phyloP scores from a whole-genome alignment of 2,329 filamentous ascomycete species.

The Verticillium klebahnii region DNA sequence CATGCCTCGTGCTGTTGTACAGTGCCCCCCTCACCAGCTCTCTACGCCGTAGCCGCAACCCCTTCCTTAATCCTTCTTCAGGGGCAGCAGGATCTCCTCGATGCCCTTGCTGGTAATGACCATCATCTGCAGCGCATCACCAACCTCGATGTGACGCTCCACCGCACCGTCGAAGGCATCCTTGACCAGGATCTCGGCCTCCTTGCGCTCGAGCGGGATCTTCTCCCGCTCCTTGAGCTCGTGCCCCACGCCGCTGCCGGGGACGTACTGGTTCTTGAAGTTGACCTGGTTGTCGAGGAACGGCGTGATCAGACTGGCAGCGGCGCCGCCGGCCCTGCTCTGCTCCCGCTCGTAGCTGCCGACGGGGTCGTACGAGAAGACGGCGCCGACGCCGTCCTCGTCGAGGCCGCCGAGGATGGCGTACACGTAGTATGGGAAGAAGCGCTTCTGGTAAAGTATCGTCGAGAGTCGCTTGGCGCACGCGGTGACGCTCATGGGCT shows the following conservation, averaged over 20 bases:
- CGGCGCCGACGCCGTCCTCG: slow-evolving; percentile 86
- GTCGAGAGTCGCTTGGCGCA: slow-evolving; percentile 94
- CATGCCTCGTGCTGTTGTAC: slow-evolving; percentile 9
- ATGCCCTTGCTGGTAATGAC: slow-evolving; percentile 85
- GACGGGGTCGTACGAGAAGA: slow-evolving; percentile 97
- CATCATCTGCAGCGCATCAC: slow-evolving; percentile 93
- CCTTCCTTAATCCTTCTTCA: slow-evolving; percentile 80
- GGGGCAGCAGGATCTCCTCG: slow-evolving; percentile 73
- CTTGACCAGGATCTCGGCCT: slow-evolving; percentile 84
- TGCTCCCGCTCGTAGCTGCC: slow-evolving; percentile 97
- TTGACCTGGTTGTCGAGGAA: slow-evolving; percentile 99
- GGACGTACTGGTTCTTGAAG: slow-evolving; percentile 97
- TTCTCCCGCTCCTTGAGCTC: slow-evolving; percentile 68
- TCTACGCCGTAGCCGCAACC: not conserved
- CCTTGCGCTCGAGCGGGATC: slow-evolving; percentile 63
- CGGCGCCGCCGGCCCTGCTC: slow-evolving; percentile 88
- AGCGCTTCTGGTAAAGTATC: slow-evolving; percentile 94
- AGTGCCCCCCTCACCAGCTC: slow-evolving; percentile 1
- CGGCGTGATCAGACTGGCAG: slow-evolving; percentile 93
- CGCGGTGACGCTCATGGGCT: slow-evolving; percentile 89
- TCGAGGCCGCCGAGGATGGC: slow-evolving; percentile 93
- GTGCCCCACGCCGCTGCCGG: slow-evolving; percentile 79
- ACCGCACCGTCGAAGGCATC: slow-evolving; percentile 98
- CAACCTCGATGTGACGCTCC: slow-evolving; percentile 98
- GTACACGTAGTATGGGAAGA: slow-evolving; percentile 98